Evolutionary conservation across 352 stramenopile species (phyloP).

Genomic region (Phytophthora pseudosyringae): DNA sequence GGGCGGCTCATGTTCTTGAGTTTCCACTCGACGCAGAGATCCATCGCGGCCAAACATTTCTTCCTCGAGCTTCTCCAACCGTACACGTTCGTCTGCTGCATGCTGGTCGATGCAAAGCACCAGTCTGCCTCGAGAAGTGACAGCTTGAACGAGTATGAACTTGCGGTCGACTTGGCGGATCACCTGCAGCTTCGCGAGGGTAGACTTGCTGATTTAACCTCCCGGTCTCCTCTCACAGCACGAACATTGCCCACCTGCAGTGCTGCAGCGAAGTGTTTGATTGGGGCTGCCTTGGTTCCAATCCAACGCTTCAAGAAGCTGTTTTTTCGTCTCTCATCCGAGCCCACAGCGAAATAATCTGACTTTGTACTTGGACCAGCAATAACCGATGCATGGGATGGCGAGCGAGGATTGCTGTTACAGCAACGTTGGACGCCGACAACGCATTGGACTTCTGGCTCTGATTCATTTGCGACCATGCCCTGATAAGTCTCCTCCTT

Average conservation of each 20-base stretch:
- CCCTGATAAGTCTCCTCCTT: background rate
- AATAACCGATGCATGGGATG: background rate
- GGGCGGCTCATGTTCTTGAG: constrained; percentile 56
- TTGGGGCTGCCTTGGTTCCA: background rate
- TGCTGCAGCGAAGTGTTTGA: constrained; percentile 19
- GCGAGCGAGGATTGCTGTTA: background rate
- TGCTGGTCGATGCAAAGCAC: constrained; percentile 92
- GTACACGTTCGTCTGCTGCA: constrained; percentile 90
- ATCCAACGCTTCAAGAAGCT: constrained; percentile 11
- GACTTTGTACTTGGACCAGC: constrained; percentile 13
- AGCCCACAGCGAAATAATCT: constrained; percentile 22
- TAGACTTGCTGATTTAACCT: constrained; percentile 69
- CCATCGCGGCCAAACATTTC: constrained; percentile 65
- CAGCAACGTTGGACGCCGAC: background rate
- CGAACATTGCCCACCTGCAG: constrained; percentile 47
- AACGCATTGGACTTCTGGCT: background rate
- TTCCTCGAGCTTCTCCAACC: constrained; percentile 84
- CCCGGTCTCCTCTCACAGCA: constrained; percentile 18
- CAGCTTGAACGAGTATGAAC: constrained; percentile 85
- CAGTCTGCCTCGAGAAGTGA: constrained; percentile 34
- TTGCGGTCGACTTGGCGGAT: constrained; percentile 92
- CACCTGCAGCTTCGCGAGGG: constrained; percentile 71
- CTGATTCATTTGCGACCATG: background rate
- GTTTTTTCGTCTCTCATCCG: background rate
- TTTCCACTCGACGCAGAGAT: constrained; percentile 57